Evolutionary conservation across 2,329 filamentous ascomycete genomes (phyloP).

Genomic region (Tolypocladium sp.): DNA sequence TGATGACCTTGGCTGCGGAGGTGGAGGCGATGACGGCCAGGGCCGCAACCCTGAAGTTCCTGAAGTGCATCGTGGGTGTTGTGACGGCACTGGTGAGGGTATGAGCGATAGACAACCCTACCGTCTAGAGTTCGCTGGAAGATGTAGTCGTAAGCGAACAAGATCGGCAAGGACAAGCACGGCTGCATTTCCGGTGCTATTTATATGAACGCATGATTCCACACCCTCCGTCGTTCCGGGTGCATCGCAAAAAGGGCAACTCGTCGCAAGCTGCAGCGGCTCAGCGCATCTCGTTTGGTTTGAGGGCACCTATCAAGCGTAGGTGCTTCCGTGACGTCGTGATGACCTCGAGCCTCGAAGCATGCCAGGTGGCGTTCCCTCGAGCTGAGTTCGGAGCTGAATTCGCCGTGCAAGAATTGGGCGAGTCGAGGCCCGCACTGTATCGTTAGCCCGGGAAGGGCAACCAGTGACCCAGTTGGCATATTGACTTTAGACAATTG

Average conservation of each 20-base stretch:
- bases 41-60: not conserved
- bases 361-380: not conserved
- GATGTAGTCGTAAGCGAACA: not conserved
- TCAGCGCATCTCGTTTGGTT: not conserved
- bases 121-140: not conserved
- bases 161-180: not conserved
- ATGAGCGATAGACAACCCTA: not conserved
- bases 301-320: not conserved
- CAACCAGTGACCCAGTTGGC: not conserved
- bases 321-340: not conserved
- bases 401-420: not conserved
- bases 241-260: not conserved
- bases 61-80: not conserved
- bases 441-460: too few species aligned
- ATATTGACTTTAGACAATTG: too few species aligned
- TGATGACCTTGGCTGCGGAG: constrained; percentile 10
- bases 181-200: not conserved
- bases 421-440: not conserved
- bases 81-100: not conserved
- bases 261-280: too few species aligned
- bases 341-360: not conserved
- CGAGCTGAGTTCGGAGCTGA: too few species aligned
- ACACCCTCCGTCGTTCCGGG: not conserved
- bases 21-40: not conserved
- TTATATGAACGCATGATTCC: not conserved